phyloP scores from a whole-genome alignment of 2,329 filamentous ascomycete genomes.

The Ophiostoma himal-ulmi region DNA sequence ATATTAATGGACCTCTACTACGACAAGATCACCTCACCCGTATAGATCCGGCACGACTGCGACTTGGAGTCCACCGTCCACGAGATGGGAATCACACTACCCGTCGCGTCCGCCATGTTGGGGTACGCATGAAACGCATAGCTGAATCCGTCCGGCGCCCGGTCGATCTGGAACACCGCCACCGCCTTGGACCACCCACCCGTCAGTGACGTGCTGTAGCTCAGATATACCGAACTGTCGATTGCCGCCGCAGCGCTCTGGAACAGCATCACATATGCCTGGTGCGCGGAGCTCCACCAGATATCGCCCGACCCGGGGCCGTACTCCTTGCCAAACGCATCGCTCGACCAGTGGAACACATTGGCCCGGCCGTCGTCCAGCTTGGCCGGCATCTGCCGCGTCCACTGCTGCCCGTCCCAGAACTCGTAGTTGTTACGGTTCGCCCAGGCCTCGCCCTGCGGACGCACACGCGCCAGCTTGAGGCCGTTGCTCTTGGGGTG shows the following conservation, averaged over 20 bases:
- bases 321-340: conserved; percentile 26
- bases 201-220: conserved; percentile 22
- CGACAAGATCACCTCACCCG: conserved; percentile 24
- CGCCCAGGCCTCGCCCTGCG: conserved; percentile 13
- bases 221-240: conserved; percentile 23
- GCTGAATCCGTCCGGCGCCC: conserved; percentile 23
- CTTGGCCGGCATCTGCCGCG: conserved; percentile 18
- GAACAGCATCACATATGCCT: conserved; percentile 25
- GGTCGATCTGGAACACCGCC: conserved; percentile 23
- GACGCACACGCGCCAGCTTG: conserved; percentile 25
- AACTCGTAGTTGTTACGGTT: conserved; percentile 23
- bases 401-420: conserved; percentile 24
- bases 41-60: conserved; percentile 23
- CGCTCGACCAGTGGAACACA: conserved; percentile 22
- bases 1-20: conserved; percentile 6
- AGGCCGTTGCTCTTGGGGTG: conserved; percentile 25
- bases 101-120: conserved; percentile 23
- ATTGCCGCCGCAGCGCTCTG: conserved; percentile 25
- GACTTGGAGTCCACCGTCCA: conserved; percentile 26
- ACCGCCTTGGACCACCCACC: conserved; percentile 23
- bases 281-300: conserved; percentile 25
- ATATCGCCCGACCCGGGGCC: conserved; percentile 25
- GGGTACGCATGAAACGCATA: conserved; percentile 26
- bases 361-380: conserved; percentile 24
- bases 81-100: conserved; percentile 22